Evolutionary conservation across 2,329 filamentous ascomycete species (phyloP), one percentile per base, ranked within the genome.

Genomic region (Ampelomyces quisqualis): DNA sequence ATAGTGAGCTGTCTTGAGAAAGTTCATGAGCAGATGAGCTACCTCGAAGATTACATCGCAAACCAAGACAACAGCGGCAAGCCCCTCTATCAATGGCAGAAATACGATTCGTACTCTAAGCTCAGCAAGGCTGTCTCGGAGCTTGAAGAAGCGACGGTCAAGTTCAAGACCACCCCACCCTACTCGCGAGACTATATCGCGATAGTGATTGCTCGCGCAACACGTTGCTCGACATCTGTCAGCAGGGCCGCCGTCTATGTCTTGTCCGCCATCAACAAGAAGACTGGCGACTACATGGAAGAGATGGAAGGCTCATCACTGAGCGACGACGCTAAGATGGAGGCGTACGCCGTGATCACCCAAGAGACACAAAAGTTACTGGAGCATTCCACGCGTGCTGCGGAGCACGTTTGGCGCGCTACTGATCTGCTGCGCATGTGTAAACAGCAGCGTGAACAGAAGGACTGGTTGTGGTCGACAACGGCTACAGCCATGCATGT

Each of bases 331-430:
- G 20, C 11, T 7, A 45, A 50, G 22, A 39, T 36, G 14, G 14
- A 27, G 17, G 38, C 48, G 3, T 45, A 43, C 5, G 15, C 29
- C 5, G 11, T 37, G 3, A 47, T 57, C 7, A 42, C 42, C 6
- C 26, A 13, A 5, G 55, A 58, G 23, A 21, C 57, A 11, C 34
- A 34, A 17, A 47, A 54, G 30, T 15, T 60, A 8, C 19, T 55
- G 7, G 45, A 52, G 21, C 32, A 54, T 31, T 45, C 43, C 6
- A 49, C 51, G 1, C 27, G 17, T 7, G 47, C 53, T 9, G 51
- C 55, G 6, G 27, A 44, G 8, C 19, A 34, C 13, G 40, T 55
- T 6, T 60, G 51, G 33, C 23, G 33, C 14, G 49, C 55, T 2
- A 35, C 50, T 15, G 51, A 58, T 27, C 3, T 47, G 2, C 42